These are phyloP conservation scores for Nemania sp. DNA, from an alignment of 2,329 filamentous ascomycete species.

Conservation along the genomic window DNA sequence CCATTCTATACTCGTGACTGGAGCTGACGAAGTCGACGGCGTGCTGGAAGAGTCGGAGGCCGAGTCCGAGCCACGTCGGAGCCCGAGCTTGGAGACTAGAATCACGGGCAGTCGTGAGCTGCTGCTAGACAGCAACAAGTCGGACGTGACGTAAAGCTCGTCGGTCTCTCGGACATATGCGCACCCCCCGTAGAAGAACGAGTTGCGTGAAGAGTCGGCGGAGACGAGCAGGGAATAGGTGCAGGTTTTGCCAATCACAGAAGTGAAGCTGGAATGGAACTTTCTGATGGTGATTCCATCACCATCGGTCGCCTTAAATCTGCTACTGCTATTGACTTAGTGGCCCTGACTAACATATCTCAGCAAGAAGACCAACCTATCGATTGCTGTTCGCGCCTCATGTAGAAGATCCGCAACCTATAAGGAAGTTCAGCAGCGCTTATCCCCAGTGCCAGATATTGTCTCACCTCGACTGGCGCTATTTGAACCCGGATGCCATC, in stretches of 20 bases:
- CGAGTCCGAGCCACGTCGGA: constrained; percentile 20
- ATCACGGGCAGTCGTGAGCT: constrained; percentile 48
- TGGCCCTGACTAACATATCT: not conserved
- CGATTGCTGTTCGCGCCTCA: constrained; percentile 5
- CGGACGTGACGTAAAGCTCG: constrained; percentile 53
- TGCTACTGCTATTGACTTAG: constrained; percentile 5
- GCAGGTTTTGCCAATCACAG: constrained; percentile 43
- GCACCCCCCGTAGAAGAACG: constrained; percentile 53
- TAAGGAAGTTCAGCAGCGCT: constrained; percentile 6
- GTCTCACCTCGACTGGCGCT: constrained; percentile 19
- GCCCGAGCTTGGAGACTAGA: constrained; percentile 49
- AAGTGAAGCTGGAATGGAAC: constrained; percentile 45
- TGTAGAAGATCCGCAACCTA: constrained; percentile 17
- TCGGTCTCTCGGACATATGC: constrained; percentile 46
- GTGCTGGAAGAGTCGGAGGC: not conserved
- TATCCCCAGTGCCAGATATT: not conserved
- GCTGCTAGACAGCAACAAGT: constrained; percentile 45
- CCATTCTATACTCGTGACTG: constrained; percentile 45
- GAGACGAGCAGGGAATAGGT: constrained; percentile 49
- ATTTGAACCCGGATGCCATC: constrained; percentile 11
- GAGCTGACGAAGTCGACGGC: not conserved
- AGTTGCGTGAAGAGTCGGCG: constrained; percentile 45
- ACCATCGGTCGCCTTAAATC: not conserved
- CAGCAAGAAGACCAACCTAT: constrained; percentile 17
- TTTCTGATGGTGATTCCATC: constrained; percentile 41